phyloP scores from a whole-genome alignment of 2,329 filamentous ascomycete species.

The Aureobasidium melanogenum region DNA sequence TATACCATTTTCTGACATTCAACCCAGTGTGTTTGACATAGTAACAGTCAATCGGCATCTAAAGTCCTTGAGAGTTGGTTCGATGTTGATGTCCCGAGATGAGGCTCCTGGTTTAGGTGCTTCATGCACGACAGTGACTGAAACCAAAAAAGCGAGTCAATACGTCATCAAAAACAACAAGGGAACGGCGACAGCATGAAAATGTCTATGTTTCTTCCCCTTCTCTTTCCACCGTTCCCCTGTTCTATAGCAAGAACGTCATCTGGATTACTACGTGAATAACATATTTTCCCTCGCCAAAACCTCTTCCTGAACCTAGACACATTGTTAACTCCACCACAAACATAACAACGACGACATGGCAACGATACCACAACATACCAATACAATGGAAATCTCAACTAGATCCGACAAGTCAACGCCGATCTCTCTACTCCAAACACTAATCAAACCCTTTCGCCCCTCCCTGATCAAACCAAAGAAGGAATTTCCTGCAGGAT shows the following conservation, averaged over 20 bases:
- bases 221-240: not conserved
- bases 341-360: not conserved
- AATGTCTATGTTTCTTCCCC: not conserved
- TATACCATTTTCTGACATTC: not conserved
- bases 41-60: not conserved
- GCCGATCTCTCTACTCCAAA: constrained; percentile 29
- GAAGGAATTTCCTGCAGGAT: constrained; percentile 29
- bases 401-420: constrained; percentile 26
- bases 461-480: constrained; percentile 27
- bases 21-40: not conserved
- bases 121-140: too few species aligned
- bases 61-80: not conserved
- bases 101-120: too few species aligned
- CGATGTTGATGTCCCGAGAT: not conserved
- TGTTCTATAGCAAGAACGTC: not conserved
- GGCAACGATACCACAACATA: not conserved
- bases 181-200: not conserved
- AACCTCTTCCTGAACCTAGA: too few species aligned
- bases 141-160: not conserved
- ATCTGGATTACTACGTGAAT: too few species aligned
- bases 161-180: not conserved
- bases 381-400: not conserved
- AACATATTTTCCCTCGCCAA: too few species aligned
- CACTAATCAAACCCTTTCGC: constrained; percentile 30
- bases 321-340: too few species aligned